Evolutionary conservation across 2,329 filamentous ascomycete species (phyloP).

Genomic region (Parastagonospora avenae): DNA sequence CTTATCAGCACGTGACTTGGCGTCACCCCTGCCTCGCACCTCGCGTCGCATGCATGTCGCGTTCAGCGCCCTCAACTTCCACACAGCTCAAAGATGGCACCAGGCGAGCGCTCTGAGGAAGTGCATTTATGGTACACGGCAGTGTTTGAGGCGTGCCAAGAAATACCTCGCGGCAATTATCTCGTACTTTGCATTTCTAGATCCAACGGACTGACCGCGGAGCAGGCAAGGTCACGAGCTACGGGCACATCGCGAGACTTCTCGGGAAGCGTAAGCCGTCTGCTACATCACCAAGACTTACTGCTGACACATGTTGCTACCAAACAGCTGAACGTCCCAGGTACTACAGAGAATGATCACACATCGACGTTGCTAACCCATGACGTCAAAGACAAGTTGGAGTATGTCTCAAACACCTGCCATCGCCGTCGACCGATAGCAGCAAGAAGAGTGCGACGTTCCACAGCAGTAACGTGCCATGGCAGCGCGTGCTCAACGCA

Average conservation of each 20-base stretch:
- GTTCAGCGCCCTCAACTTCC: not conserved
- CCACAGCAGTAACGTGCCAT: conserved; percentile 81
- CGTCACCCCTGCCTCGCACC: conserved; percentile 11
- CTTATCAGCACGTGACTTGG: conserved; percentile 32
- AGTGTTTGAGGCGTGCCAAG: conserved; percentile 83
- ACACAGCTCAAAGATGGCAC: conserved; percentile 57
- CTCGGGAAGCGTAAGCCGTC: conserved; percentile 70
- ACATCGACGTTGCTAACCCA: conserved; percentile 43
- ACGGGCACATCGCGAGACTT: conserved; percentile 78
- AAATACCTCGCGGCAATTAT: conserved; percentile 71
- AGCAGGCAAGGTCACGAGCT: conserved; percentile 73
- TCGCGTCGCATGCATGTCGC: not conserved
- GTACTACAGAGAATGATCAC: conserved; percentile 34
- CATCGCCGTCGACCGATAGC: conserved; percentile 53
- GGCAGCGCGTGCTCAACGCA: conserved; percentile 91
- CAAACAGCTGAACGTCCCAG: conserved; percentile 54
- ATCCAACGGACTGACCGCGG: too few species aligned
- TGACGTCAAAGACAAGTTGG: conserved; percentile 74
- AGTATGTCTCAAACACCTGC: conserved; percentile 85
- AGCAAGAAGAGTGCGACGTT: conserved; percentile 57
- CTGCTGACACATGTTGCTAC: conserved; percentile 26
- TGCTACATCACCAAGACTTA: conserved; percentile 12
- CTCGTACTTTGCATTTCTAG: too few species aligned
- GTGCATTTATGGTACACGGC: conserved; percentile 74
- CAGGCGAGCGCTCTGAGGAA: conserved; percentile 67